Percentiles rank a stretch among this genome's conserved stretches.
Evolutionary conservation across 164 flowering plant species (phyloP).

Genomic region (Annona cherimola): DNA sequence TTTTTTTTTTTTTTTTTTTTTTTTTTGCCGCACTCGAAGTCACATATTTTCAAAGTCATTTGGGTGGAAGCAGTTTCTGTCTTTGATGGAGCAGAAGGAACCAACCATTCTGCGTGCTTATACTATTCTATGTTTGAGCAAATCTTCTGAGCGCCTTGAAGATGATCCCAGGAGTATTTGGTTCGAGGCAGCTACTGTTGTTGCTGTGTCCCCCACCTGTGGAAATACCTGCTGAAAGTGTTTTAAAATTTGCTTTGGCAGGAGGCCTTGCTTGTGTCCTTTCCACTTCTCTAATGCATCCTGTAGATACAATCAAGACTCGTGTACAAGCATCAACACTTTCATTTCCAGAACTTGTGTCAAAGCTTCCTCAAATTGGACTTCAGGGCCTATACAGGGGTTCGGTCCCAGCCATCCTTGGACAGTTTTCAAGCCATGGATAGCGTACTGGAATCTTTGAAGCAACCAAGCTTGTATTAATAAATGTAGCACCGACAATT

Average conservation of each 20-base stretch:
- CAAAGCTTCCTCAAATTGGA: no score
- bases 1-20: no score
- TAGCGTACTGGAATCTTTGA: no score
- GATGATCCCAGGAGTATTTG: conserved; percentile 83
- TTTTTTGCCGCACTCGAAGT: no score
- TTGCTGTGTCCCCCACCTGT: conserved; percentile 92
- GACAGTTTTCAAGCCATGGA: no score
- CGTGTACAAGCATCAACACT: conserved; percentile 96
- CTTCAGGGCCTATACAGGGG: no score
- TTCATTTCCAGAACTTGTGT: conserved; percentile 73
- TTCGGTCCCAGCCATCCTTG: no score
- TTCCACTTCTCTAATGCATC: conserved; percentile 75
- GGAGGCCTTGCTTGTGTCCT: conserved; percentile 96
- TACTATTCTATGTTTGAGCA: conserved; percentile 90
- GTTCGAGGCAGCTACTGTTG: conserved; percentile 97
- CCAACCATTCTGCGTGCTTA: conserved; percentile 95
- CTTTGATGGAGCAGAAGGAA: conserved; percentile 97
- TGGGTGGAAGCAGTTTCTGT: conserved; percentile 91
- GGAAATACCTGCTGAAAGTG: conserved; percentile 86
- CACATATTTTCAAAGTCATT: no score
- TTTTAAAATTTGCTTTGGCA: conserved; percentile 86
- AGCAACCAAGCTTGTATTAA: no score
- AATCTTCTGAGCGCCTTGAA: no score
- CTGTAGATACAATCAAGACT: conserved; percentile 93
- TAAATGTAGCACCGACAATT: no score